Evolutionary conservation across 768 basidiomycete genomes (phyloP).

Genomic region (Zangia roseola): DNA sequence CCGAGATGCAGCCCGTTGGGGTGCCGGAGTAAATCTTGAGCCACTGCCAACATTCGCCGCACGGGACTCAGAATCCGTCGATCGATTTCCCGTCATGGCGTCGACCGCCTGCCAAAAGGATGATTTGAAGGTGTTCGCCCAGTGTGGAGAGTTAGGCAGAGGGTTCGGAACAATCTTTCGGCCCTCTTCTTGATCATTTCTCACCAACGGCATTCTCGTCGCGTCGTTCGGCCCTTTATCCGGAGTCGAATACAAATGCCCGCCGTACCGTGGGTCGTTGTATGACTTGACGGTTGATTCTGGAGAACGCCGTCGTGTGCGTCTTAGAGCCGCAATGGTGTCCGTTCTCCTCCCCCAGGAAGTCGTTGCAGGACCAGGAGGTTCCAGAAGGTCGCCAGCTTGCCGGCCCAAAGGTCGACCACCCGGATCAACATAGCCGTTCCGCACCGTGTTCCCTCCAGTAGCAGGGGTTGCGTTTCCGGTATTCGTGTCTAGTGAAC

Average conservation of each 20-base stretch:
- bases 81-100: slow-evolving; percentile 44
- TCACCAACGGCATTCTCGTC: not conserved
- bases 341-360: slow-evolving; percentile 30
- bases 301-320: slow-evolving; percentile 8
- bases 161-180: not conserved
- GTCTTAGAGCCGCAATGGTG: slow-evolving; percentile 23
- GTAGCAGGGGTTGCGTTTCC: not conserved
- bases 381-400: slow-evolving; percentile 8
- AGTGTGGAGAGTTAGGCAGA: slow-evolving; percentile 28
- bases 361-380: slow-evolving; percentile 22
- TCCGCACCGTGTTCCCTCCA: not conserved
- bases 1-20: slow-evolving; percentile 16
- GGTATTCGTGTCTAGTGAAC: not conserved
- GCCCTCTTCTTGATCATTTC: not conserved
- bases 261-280: slow-evolving; percentile 12
- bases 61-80: slow-evolving; percentile 11
- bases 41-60: not conserved
- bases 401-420: not conserved
- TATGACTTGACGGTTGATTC: slow-evolving; percentile 4
- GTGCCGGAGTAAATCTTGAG: slow-evolving; percentile 23
- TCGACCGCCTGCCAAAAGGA: slow-evolving; percentile 50
- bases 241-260: slow-evolving; percentile 8
- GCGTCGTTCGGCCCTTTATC: not conserved
- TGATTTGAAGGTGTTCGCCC: slow-evolving; percentile 43
- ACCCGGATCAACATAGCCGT: not conserved